Percentiles rank a stretch among this genome's conserved stretches.
phyloP scores from a whole-genome alignment of 768 basidiomycete species.

The Lentinula raphanica region DNA sequence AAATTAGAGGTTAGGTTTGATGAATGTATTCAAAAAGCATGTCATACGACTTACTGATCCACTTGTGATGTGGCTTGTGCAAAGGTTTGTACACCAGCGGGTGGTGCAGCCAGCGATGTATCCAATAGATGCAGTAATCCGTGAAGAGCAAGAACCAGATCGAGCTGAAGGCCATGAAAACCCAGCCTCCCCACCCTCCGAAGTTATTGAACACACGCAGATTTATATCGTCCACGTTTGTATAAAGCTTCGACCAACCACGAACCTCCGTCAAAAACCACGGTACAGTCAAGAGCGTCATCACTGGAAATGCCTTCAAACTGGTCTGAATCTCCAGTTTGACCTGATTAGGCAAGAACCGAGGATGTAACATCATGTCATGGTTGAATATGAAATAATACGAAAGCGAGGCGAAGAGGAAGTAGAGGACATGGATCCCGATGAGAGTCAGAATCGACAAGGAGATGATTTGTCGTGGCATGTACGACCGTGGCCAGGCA shows the following conservation, averaged over 20 bases:
- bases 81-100: slow-evolving; percentile 83
- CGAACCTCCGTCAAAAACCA: slow-evolving; percentile 93
- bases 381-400: slow-evolving; percentile 89
- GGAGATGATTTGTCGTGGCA: slow-evolving; percentile 75
- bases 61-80: slow-evolving; percentile 99
- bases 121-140: slow-evolving; percentile 93
- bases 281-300: slow-evolving; percentile 82
- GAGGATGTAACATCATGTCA: slow-evolving; percentile 91
- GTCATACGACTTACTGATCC: slow-evolving; percentile 69
- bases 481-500: slow-evolving; percentile 81
- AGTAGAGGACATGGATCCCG: slow-evolving; percentile 84
- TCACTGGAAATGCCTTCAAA: slow-evolving; percentile 72
- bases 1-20: slow-evolving; percentile 7
- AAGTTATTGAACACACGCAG: background rate
- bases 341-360: slow-evolving; percentile 87
- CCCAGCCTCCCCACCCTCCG: slow-evolving; percentile 41
- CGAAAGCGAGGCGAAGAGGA: slow-evolving; percentile 79
- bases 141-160: slow-evolving; percentile 83
- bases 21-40: background rate
- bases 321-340: slow-evolving; percentile 72
- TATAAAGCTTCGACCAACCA: slow-evolving; percentile 78
- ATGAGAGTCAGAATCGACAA: slow-evolving; percentile 66
- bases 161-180: slow-evolving; percentile 63
- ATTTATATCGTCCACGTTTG: slow-evolving; percentile 58
- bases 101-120: slow-evolving; percentile 87